phyloP scores from a whole-genome alignment of 176 grass and related monocot genomes.

The Bromus sterilis region DNA sequence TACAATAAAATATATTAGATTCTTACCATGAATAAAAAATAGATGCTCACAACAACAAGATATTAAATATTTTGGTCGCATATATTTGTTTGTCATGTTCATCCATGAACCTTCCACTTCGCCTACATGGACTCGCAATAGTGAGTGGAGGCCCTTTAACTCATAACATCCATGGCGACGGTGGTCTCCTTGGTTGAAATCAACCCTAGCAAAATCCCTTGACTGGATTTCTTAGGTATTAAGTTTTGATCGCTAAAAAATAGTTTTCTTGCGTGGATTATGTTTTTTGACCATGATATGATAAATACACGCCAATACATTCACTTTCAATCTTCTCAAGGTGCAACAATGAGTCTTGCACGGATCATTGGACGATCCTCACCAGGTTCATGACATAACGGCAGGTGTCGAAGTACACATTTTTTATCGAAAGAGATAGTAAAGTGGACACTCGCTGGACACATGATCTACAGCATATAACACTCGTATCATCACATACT shows the following conservation, averaged over 20 bases:
- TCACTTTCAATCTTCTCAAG: neutral
- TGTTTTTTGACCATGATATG: neutral
- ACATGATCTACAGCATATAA: no score
- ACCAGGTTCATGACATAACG: neutral
- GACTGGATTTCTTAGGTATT: neutral
- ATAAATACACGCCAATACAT: neutral
- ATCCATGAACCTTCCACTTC: no score
- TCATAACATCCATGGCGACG: neutral
- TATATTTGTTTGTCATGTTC: no score
- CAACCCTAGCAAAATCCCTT: neutral
- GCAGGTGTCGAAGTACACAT: neutral
- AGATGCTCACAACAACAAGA: no score
- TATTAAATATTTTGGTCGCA: no score
- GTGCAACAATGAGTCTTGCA: neutral
- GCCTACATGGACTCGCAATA: no score
- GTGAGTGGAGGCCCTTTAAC: neutral
- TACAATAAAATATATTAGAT: no score
- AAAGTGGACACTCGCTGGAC: neutral
- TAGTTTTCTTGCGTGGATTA: no score
- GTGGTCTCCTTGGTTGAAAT: neutral
- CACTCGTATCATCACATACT: no score
- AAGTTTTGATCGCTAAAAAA: neutral
- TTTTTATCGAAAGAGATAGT: neutral
- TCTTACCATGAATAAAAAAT: no score
- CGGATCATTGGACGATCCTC: neutral